Base-by-base conservation (phyloP, 768 basidiomycete genomes). In the Coprinopsis strossmayeri region DNA sequence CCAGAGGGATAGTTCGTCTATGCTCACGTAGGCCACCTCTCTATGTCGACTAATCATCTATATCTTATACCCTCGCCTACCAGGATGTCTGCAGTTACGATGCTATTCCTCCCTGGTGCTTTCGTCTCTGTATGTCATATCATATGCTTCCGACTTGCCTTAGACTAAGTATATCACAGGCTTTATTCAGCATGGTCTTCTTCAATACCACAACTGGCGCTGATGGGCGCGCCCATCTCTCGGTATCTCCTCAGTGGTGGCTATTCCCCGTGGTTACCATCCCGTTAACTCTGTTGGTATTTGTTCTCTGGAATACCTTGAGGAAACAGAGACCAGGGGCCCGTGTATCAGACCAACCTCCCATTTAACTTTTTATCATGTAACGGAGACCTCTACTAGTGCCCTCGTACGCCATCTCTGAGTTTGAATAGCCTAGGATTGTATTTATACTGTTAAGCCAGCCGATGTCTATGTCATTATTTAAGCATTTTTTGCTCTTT, bases 1-100 rank as follows among this genome's bases (percentile, higher is more conserved):
- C 0, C 57, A 59, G 38, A 54, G 51, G 34, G 60, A 61, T 34
- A 61, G 58, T 32, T 59, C 60, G 3, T 54, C 58, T 7, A 61
- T 61, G 60, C 59, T 58, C 27, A 58, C 59, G 60, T 61, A 35
- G 15, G 59, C 55, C 21, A 5, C 37, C 18, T 26, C 27, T 12
- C 46, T 17, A 34, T 18, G 2, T 12, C 25, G n/a, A 13, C 17
- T 20, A n/a, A 20, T n/a, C 4, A 32, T 32, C 5, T n/a, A 32
- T 7, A 32, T n/a, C 24, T 18, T n/a, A 17, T 3, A 1, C 30
- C 9, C n/a, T 4, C 11, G n/a, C 3, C 15, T 27, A 9, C 9
- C 17, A 61, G 60, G n/a, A 61, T 61, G 52, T 57, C 60, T 15
- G 54, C 57, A 15, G 57, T 61, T 11, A 59, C 60, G 2, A 61